Conservation (phyloP, 352 stramenopile genomes). For the Saprolegnia diclina region DNA sequence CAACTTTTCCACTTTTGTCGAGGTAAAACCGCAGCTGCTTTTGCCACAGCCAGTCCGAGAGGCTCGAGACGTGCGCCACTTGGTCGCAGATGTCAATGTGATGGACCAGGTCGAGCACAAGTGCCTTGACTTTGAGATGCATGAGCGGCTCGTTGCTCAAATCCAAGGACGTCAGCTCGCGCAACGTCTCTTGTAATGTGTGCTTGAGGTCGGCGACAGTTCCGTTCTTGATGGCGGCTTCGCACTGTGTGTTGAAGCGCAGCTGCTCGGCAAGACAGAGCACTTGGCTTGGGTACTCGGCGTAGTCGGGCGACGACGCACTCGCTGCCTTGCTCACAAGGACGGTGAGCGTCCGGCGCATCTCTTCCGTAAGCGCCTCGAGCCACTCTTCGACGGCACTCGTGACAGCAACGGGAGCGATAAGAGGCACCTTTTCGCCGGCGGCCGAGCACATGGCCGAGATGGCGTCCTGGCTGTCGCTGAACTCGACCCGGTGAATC, state of each 20-base stretch:
- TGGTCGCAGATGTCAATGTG: conserved; percentile 93
- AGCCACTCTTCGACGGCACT: conserved; percentile 92
- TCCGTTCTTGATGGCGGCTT: conserved; percentile 80
- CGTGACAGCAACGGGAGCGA: conserved; percentile 79
- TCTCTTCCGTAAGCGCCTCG: conserved; percentile 85
- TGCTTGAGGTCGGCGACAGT: conserved; percentile 59
- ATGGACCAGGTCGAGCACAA: conserved; percentile 94
- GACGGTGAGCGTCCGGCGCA: conserved; percentile 83
- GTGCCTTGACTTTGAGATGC: conserved; percentile 91
- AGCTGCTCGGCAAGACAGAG: conserved; percentile 90
- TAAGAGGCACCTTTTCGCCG: conserved; percentile 77
- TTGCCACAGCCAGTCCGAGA: conserved; percentile 86
- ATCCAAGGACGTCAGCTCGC: conserved; percentile 76
- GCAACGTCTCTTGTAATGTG: conserved; percentile 56
- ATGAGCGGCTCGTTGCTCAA: conserved; percentile 81
- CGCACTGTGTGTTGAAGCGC: conserved; percentile 85
- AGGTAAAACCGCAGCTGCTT: conserved; percentile 93
- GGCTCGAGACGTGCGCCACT: conserved; percentile 55
- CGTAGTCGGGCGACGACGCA: conserved; percentile 73
- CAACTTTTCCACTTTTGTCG: conserved; percentile 47
- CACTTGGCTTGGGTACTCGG: conserved; percentile 86
- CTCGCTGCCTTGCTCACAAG: conserved; percentile 66
- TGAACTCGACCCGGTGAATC: conserved; percentile 89
- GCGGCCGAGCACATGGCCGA: conserved; percentile 81
- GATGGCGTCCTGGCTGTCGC: conserved; percentile 72